These are phyloP conservation scores for Pisolithus marmoratus DNA, from an alignment of 768 basidiomycete species.

Conservation along the genomic window DNA sequence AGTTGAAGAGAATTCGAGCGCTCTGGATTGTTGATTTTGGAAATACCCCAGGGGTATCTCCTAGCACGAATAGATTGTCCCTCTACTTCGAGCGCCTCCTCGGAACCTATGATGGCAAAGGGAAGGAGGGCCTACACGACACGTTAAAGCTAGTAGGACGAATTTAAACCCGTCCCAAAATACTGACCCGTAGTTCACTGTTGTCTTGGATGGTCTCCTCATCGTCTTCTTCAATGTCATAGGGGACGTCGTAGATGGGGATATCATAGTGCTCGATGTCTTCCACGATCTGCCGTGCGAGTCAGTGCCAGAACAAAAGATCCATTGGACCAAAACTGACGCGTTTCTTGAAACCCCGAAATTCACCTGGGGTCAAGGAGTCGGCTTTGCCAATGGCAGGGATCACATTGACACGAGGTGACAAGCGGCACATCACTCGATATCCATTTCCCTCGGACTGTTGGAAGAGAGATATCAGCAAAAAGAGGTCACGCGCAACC, in stretches of 20 bases:
- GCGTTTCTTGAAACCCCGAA: constrained; percentile 94
- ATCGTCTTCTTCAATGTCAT: constrained; percentile 98
- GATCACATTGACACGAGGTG: constrained; percentile 97
- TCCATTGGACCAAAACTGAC: constrained; percentile 33
- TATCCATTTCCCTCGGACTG: constrained; percentile 95
- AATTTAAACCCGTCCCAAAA: background rate
- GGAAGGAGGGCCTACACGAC: constrained; percentile 73
- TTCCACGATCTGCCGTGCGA: constrained; percentile 82
- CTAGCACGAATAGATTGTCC: constrained; percentile 89
- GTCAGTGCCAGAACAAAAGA: constrained; percentile 3
- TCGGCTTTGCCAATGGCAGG: constrained; percentile 98
- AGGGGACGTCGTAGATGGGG: constrained; percentile 99
- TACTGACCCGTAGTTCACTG: constrained; percentile 80
- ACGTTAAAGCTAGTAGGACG: constrained; percentile 6
- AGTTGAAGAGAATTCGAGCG: constrained; percentile 98
- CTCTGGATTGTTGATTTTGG: constrained; percentile 96
- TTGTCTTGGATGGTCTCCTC: constrained; percentile 98
- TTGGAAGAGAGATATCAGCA: background rate
- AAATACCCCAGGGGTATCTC: constrained; percentile 98
- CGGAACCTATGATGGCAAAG: constrained; percentile 95
- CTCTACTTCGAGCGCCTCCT: constrained; percentile 92
- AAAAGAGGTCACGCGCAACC: background rate
- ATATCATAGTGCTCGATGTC: constrained; percentile 99
- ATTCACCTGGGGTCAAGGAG: constrained; percentile 87
- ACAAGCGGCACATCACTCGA: constrained; percentile 96